Evolutionary conservation across 2,329 filamentous ascomycete species (phyloP).

Genomic region (Pseudogymnoascus sp.): DNA sequence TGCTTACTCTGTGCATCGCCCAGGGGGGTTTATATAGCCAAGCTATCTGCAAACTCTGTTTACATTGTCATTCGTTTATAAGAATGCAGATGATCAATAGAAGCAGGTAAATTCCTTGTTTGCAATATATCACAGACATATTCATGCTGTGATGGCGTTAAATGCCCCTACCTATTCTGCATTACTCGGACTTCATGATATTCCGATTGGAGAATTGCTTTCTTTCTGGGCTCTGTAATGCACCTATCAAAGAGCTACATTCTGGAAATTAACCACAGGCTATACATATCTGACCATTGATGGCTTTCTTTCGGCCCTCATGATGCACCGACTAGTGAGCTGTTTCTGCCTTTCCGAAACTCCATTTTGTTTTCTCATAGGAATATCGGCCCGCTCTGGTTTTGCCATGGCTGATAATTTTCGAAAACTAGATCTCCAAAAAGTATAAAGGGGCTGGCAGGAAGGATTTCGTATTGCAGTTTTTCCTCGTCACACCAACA

Average conservation of each 20-base stretch:
- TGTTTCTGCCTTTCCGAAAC: not conserved
- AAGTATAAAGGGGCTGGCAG: not conserved
- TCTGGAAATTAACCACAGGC: not conserved
- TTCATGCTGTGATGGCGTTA: not conserved
- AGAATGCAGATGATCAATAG: not conserved
- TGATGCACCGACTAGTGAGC: not conserved
- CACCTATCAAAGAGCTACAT: not conserved
- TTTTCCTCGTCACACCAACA: not conserved
- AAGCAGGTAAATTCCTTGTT: not conserved
- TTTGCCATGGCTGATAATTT: not conserved
- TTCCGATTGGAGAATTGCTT: not conserved
- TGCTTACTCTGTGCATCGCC: not conserved
- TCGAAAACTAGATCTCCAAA: not conserved
- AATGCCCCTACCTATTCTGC: not conserved
- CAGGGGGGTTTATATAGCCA: not conserved
- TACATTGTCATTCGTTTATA: not conserved
- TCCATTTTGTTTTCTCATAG: not conserved
- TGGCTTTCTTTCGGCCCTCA: not conserved
- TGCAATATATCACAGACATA: not conserved
- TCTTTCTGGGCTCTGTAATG: not conserved
- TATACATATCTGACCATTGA: not conserved
- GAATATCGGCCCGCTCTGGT: not conserved
- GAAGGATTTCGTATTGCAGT: not conserved
- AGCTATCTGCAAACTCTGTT: not conserved
- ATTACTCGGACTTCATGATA: not conserved